Conservation (phyloP, 2,329 filamentous ascomycete genomes). For the Colletotrichum horii region DNA sequence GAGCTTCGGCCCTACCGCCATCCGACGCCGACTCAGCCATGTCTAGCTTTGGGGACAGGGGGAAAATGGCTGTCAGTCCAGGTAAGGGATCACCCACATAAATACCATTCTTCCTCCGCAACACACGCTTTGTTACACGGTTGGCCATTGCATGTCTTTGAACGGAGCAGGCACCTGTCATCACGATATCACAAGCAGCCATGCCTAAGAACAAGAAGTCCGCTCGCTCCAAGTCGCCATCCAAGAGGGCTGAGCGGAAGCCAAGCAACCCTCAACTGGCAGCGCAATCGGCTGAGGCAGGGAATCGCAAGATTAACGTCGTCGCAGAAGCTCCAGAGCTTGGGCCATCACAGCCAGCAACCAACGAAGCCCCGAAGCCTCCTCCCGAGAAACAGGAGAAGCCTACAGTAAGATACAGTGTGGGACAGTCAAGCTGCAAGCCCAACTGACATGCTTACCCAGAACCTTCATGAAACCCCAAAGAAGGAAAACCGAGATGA, state of each 20-base stretch:
- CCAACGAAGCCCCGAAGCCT: background rate
- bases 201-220: conserved; percentile 22
- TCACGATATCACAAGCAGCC: background rate
- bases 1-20: conserved; percentile 11
- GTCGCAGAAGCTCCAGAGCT: conserved; percentile 22
- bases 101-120: background rate
- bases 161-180: background rate
- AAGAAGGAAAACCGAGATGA: conserved; percentile 1
- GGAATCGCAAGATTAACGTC: conserved; percentile 13
- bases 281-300: background rate
- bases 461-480: conserved; percentile 7
- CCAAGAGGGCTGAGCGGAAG: background rate
- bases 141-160: background rate
- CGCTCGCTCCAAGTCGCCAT: conserved; percentile 5
- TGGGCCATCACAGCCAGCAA: background rate
- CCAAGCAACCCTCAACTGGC: conserved; percentile 17
- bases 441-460: background rate
- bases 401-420: background rate
- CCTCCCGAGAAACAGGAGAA: background rate
- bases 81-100: conserved; percentile 14
- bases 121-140: too few relatives aligned
- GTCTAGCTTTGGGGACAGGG: conserved; percentile 19
- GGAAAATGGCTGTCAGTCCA: conserved; percentile 16
- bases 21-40: conserved; percentile 17
- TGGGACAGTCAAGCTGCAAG: too few relatives aligned